Evolutionary conservation across 2,329 filamentous ascomycete species (phyloP).

Genomic region (Chaetomium strumarium): DNA sequence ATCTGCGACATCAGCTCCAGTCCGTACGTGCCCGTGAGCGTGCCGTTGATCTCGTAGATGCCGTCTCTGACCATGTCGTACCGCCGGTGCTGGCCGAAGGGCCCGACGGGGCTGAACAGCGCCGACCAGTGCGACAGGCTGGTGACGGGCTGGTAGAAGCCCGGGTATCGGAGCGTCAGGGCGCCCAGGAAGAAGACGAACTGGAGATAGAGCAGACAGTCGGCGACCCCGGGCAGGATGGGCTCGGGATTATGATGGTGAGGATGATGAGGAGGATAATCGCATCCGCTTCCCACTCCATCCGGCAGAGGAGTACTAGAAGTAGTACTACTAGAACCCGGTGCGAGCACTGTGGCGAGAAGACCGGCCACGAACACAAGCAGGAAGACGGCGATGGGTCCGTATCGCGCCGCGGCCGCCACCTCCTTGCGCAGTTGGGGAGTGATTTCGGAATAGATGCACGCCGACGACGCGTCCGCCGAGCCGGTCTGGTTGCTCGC

Average conservation of each 20-base stretch:
- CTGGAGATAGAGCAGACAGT: conserved; percentile 1
- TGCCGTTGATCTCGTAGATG: conserved; percentile 5
- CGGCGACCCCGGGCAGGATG: background rate
- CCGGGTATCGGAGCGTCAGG: conserved; percentile 2
- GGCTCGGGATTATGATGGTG: too few species aligned
- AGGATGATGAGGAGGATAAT: too few species aligned
- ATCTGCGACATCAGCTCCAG: conserved; percentile 4
- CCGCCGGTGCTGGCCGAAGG: background rate
- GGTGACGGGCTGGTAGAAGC: conserved; percentile 3
- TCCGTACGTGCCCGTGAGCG: background rate
- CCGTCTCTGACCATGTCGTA: background rate
- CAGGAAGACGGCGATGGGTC: conserved; percentile 1
- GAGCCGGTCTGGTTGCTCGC: background rate
- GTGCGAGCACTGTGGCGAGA: background rate
- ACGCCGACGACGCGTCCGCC: background rate
- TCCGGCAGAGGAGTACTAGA: background rate
- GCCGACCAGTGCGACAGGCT: conserved; percentile 2
- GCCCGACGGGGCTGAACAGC: background rate
- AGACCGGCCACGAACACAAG: background rate
- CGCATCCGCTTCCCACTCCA: background rate
- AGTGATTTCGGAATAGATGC: conserved; percentile 1
- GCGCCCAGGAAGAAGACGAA: conserved; percentile 3
- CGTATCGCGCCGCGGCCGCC: background rate
- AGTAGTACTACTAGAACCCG: background rate
- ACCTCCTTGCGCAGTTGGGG: background rate